Conservation (phyloP, 192 early-diverging fungal species). For the Chytriomyces hyalinus region DNA sequence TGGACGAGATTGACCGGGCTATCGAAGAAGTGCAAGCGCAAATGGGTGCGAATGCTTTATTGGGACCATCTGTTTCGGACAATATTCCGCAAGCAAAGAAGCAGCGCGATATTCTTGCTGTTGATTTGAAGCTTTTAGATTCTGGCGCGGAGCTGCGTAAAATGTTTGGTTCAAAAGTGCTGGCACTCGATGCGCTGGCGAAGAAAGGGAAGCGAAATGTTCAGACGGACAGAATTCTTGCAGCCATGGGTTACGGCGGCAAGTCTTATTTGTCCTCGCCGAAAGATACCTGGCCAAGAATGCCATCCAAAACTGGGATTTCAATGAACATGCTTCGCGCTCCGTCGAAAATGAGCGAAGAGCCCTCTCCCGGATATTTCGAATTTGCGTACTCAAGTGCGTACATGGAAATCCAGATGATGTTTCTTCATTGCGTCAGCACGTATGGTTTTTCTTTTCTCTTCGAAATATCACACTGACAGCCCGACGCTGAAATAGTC, state of each 20-base stretch:
- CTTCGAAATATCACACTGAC: not conserved
- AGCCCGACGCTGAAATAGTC: constrained; percentile 11
- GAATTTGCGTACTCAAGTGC: constrained; percentile 70
- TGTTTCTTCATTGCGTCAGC: constrained; percentile 74
- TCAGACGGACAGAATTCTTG: constrained; percentile 37
- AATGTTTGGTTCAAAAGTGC: constrained; percentile 87
- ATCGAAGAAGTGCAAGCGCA: constrained; percentile 66
- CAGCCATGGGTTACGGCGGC: constrained; percentile 55
- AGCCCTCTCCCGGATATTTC: constrained; percentile 43
- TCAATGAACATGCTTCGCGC: constrained; percentile 46
- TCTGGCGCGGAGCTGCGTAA: constrained; percentile 87
- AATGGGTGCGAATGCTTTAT: constrained; percentile 43
- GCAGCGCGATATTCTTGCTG: constrained; percentile 21
- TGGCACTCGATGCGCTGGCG: constrained; percentile 45
- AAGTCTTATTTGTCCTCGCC: constrained; percentile 68
- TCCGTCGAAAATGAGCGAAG: constrained; percentile 15
- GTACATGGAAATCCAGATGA: constrained; percentile 77
- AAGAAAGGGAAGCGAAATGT: constrained; percentile 16
- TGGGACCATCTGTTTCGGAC: not conserved
- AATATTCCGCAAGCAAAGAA: constrained; percentile 4
- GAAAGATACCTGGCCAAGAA: constrained; percentile 64
- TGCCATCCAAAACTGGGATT: constrained; percentile 42
- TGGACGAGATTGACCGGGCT: constrained; percentile 70
- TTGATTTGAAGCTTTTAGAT: constrained; percentile 74
- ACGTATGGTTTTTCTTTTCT: constrained; percentile 40